Conservation (phyloP, 2,329 filamentous ascomycete species). For the Fusarium sp. region DNA sequence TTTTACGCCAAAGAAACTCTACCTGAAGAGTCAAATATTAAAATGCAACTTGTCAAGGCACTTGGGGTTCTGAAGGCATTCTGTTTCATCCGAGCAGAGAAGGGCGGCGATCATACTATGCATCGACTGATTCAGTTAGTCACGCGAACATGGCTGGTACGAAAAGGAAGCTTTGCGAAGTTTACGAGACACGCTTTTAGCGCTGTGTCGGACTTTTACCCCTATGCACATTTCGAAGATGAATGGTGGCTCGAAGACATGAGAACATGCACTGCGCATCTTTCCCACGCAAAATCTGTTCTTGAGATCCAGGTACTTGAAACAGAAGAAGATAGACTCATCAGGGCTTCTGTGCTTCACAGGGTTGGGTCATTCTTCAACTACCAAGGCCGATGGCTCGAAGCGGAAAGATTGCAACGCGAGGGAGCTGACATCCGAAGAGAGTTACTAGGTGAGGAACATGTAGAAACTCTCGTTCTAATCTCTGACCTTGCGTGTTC, state of each 20-base stretch:
- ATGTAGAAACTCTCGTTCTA: neutral
- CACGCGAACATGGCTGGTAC: conserved; percentile 47
- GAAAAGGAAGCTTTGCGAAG: neutral
- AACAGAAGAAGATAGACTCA: conserved; percentile 14
- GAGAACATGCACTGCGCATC: conserved; percentile 35
- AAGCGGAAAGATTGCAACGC: neutral
- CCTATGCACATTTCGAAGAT: conserved; percentile 32
- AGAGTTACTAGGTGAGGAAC: conserved; percentile 3
- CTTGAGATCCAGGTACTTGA: conserved; percentile 17
- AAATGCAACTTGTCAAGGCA: conserved; percentile 5
- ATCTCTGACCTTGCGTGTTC: conserved; percentile 10
- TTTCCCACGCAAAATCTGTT: conserved; percentile 45
- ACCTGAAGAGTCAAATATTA: rapidly evolving
- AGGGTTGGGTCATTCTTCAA: neutral
- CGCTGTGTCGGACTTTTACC: conserved; percentile 38
- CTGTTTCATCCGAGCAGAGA: conserved; percentile 44
- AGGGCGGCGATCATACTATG: conserved; percentile 42
- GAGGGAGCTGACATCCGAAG: neutral
- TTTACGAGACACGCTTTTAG: conserved; percentile 42
- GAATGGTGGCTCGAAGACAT: neutral
- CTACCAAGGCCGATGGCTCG: neutral
- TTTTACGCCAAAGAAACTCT: conserved; percentile 1
- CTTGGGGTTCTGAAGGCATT: conserved; percentile 47
- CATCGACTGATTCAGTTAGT: conserved; percentile 54
- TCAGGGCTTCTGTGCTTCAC: conserved; percentile 26